Evolutionary conservation across 2,329 filamentous ascomycete genomes (phyloP), one percentile per base, ranked within the genome.

Genomic region (Calycina herbarum): DNA sequence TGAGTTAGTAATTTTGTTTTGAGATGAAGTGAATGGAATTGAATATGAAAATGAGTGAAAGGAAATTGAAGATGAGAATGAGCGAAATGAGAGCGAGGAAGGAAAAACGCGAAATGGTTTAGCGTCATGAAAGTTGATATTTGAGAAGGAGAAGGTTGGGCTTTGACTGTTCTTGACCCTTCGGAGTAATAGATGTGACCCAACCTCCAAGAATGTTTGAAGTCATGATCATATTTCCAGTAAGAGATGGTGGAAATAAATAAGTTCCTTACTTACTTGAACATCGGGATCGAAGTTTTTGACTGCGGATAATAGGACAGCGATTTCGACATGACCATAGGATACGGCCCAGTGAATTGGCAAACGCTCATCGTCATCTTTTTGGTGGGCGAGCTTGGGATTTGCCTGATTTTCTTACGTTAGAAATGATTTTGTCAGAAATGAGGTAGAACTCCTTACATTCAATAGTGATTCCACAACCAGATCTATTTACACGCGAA

Each of bases 281-380:
- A 89, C 89, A 77, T 98, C 94, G 0, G 92, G 86, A 75, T 98
- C 93, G 74, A 97, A 97, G 66, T 83, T 83, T 73, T 89, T 89
- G 67, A 83, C 82, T 64, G 91, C 84, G 1, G 90, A 84, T 3
- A 98, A 82, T 24, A 94, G 76, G 60, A 90, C 82, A 20, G 92
- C 88, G 66, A 97, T 93, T 29, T 89, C 85, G 6, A 89, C 79
- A 71, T 88, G 89, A 76, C 95, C 96, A 77, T 91, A 90, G 27
- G 94, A 95, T 1, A 88, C 87, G 0, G 95, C 94, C 95, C 95
- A 99, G 82, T 99, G 95, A 65, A 98, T 88, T 2, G 95, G 89
- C 45, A 97, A 86, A 57, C 95, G 91, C 17, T 93, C 92, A 77
- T 99, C 95, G 59, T 92, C 89, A 74, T 99, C 95, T 73, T 88